These are phyloP conservation scores for Nyctanthes arbortristis DNA, from an alignment of 257 asterid species.

Conservation along the genomic window DNA sequence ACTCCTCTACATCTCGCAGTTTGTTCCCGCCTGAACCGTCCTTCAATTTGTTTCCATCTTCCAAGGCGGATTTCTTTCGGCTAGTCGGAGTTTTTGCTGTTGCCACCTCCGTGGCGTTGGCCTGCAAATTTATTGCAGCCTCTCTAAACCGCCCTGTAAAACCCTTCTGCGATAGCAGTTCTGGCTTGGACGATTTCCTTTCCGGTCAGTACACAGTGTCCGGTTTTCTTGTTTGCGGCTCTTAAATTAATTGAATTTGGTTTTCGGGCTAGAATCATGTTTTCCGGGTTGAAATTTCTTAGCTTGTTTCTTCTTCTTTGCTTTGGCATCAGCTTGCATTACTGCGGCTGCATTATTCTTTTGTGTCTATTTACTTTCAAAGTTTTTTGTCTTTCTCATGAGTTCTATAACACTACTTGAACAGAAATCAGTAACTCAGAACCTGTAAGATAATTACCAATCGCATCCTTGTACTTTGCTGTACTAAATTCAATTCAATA, in stretches of 20 bases:
- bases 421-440: too few relatives aligned
- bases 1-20: slow-evolving; percentile 22
- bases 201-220: slow-evolving; percentile 42
- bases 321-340: not conserved
- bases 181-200: slow-evolving; percentile 37
- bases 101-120: slow-evolving; percentile 63
- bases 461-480: not conserved
- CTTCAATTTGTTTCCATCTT: slow-evolving; percentile 51
- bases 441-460: not conserved
- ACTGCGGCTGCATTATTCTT: not conserved
- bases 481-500: too few relatives aligned
- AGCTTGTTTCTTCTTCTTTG: slow-evolving; percentile 2
- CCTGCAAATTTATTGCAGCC: slow-evolving; percentile 47
- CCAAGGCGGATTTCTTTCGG: slow-evolving; percentile 50
- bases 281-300: not conserved
- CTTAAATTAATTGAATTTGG: not conserved
- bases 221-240: not conserved
- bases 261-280: not conserved
- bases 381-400: too few relatives aligned
- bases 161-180: slow-evolving; percentile 60
- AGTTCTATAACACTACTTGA: too few relatives aligned
- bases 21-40: slow-evolving; percentile 40
- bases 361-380: not conserved
- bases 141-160: slow-evolving; percentile 44
- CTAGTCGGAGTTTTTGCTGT: slow-evolving; percentile 57